Evolutionary conservation across 108 stramenopile species (phyloP).

Genomic region (Cyclotella kingstonii): DNA sequence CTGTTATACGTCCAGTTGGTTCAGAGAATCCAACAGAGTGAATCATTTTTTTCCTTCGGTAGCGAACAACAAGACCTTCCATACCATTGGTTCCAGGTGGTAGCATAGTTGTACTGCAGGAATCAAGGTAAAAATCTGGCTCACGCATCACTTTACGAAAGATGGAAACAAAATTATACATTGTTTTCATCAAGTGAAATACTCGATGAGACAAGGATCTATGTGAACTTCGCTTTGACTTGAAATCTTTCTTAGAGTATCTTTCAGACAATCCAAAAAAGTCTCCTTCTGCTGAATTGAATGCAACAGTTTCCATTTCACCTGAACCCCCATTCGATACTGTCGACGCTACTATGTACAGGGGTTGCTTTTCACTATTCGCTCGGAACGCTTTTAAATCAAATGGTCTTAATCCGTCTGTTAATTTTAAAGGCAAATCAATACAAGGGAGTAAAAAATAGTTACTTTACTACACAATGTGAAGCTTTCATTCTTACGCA

Average conservation of each 20-base stretch:
- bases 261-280: conserved; percentile 33
- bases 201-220: conserved; percentile 24
- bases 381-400: conserved; percentile 43
- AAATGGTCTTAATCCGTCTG: conserved; percentile 46
- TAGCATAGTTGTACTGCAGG: conserved; percentile 7
- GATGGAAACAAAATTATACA: conserved; percentile 18
- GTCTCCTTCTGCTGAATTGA: conserved; percentile 44
- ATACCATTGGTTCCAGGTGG: conserved; percentile 42
- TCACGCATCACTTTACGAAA: conserved; percentile 5
- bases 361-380: conserved; percentile 42
- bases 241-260: neutral
- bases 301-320: conserved; percentile 37
- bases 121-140: neutral
- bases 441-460: neutral
- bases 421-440: neutral
- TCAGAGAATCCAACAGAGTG: conserved; percentile 10
- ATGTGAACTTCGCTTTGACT: neutral
- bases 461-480: neutral
- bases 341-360: conserved; percentile 42
- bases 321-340: conserved; percentile 35
- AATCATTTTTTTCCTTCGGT: conserved; percentile 7
- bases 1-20: conserved; percentile 41
- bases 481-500: conserved; percentile 1
- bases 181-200: conserved; percentile 16
- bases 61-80: conserved; percentile 28